These are phyloP conservation scores for Mariannaea elegans DNA, from an alignment of 2,329 filamentous ascomycete species.

Conservation along the genomic window DNA sequence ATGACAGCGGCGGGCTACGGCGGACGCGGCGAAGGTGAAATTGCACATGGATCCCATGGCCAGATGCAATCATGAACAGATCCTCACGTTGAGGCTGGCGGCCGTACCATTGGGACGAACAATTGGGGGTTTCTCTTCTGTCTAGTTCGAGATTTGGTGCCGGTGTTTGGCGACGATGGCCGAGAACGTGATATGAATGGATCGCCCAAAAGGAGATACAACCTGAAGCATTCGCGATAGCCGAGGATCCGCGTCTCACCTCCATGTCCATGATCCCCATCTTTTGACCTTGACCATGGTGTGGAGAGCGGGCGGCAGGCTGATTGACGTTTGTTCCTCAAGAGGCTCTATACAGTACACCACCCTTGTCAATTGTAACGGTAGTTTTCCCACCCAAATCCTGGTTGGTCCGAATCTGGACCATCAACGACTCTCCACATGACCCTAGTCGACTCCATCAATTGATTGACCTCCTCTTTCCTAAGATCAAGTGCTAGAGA, in stretches of 20 bases:
- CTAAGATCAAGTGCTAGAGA: background rate
- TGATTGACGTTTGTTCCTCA: slow-evolving; percentile 19
- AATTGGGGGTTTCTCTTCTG: background rate
- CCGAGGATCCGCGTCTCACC: slow-evolving; percentile 29
- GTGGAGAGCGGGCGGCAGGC: slow-evolving; percentile 13
- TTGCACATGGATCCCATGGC: slow-evolving; percentile 30
- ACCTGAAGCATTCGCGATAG: slow-evolving; percentile 28
- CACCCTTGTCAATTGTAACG: slow-evolving; percentile 35
- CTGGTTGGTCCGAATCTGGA: slow-evolving; percentile 30
- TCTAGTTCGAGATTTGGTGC: background rate
- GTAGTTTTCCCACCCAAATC: slow-evolving; percentile 36
- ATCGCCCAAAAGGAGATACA: background rate
- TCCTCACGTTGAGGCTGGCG: background rate
- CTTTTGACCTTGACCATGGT: background rate
- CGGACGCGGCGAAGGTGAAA: slow-evolving; percentile 17
- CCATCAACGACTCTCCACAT: slow-evolving; percentile 9
- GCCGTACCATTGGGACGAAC: background rate
- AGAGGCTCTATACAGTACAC: slow-evolving; percentile 21
- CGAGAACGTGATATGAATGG: background rate
- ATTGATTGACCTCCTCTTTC: slow-evolving; percentile 17
- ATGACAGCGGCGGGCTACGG: slow-evolving; percentile 21
- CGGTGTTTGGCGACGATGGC: background rate
- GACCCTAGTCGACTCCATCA: slow-evolving; percentile 15
- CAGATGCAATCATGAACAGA: background rate
- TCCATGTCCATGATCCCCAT: slow-evolving; percentile 1